Percentiles rank a stretch among this genome's conserved stretches.
phyloP scores from a whole-genome alignment of 768 basidiomycete genomes.

The Psilocybe subaeruginosa region DNA sequence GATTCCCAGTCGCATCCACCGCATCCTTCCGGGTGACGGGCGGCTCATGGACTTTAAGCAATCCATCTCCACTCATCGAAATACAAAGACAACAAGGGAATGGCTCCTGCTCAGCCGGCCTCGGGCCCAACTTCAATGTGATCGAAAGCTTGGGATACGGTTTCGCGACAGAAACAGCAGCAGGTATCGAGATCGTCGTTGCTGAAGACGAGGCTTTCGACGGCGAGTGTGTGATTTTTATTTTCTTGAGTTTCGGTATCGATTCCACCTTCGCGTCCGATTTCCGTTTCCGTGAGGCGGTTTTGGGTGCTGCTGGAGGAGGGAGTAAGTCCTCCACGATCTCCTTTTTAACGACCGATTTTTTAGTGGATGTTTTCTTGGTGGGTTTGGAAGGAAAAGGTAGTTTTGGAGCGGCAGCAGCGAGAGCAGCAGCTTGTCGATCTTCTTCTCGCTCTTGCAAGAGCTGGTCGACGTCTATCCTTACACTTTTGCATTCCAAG shows the following conservation, averaged over 20 bases:
- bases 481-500: slow-evolving; percentile 59
- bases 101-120: slow-evolving; percentile 53
- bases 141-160: slow-evolving; percentile 48
- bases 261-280: slow-evolving; percentile 34
- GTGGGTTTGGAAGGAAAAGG: slow-evolving; percentile 20
- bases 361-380: slow-evolving; percentile 18
- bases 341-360: slow-evolving; percentile 30
- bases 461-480: slow-evolving; percentile 91
- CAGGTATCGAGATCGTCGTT: slow-evolving; percentile 19
- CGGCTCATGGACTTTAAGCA: slow-evolving; percentile 71
- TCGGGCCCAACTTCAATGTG: slow-evolving; percentile 70
- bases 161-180: background rate
- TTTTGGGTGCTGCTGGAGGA: slow-evolving; percentile 32
- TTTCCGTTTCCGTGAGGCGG: slow-evolving; percentile 40
- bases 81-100: slow-evolving; percentile 76
- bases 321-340: slow-evolving; percentile 13
- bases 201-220: slow-evolving; percentile 24
- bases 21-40: slow-evolving; percentile 59
- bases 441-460: slow-evolving; percentile 68
- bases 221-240: slow-evolving; percentile 41
- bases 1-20: slow-evolving; percentile 46
- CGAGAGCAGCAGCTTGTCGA: slow-evolving; percentile 4
- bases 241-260: slow-evolving; percentile 50
- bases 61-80: slow-evolving; percentile 50
- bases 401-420: slow-evolving; percentile 5